Evolutionary conservation across 257 asterid genomes (phyloP).

Genomic region (Solanum rostratum): DNA sequence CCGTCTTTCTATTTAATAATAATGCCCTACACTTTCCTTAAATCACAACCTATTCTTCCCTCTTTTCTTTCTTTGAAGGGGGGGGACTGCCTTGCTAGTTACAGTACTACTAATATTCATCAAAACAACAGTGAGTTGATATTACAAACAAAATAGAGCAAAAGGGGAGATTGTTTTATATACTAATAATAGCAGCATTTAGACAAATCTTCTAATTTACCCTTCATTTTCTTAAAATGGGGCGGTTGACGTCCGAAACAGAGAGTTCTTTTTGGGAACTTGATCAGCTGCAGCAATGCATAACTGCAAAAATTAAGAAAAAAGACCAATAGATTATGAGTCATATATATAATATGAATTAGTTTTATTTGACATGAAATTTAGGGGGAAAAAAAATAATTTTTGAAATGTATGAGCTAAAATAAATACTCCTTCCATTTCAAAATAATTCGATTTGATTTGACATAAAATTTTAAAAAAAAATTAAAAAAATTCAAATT

Average conservation of each 20-base stretch:
- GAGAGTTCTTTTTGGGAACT: constrained; percentile 21
- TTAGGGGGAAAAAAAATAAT: too few relatives aligned
- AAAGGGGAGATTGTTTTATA: not conserved
- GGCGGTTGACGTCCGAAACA: constrained; percentile 43
- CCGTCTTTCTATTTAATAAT: not conserved
- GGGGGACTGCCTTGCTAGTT: not conserved
- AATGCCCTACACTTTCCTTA: not conserved
- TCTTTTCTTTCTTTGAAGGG: too few relatives aligned
- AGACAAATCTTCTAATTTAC: not conserved
- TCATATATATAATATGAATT: not conserved
- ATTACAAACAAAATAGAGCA: not conserved
- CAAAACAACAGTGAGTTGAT: not conserved
- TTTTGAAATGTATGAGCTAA: too few relatives aligned
- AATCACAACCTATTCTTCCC: not conserved
- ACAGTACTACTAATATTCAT: not conserved
- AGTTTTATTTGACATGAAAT: too few relatives aligned
- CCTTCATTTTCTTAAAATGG: constrained; percentile 28
- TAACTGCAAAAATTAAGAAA: constrained; percentile 22
- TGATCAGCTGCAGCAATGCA: constrained; percentile 28
- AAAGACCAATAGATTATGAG: not conserved
- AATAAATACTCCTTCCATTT: too few relatives aligned
- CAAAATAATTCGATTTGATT: too few relatives aligned
- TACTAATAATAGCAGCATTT: not conserved
- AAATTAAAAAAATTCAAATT: too few relatives aligned
- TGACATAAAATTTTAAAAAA: too few relatives aligned